phyloP scores from a whole-genome alignment of 2,329 filamentous ascomycete genomes.

The Aureobasidium sp. region DNA sequence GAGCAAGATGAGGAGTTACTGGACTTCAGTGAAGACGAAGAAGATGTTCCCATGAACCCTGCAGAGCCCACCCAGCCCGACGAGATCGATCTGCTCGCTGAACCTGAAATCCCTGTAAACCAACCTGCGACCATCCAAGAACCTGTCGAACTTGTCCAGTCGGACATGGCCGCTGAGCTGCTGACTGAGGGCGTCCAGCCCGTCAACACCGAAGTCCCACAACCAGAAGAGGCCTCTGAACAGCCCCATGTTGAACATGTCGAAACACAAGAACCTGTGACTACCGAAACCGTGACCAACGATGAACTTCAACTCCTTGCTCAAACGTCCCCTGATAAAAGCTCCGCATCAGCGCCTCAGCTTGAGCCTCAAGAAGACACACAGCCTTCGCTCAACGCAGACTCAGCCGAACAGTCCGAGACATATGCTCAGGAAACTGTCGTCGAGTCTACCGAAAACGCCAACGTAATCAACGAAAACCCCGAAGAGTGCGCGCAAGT shows the following conservation, averaged over 20 bases:
- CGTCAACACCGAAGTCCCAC: neutral
- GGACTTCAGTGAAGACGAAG: conserved; percentile 28
- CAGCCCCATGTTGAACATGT: neutral
- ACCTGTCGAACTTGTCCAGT: conserved; percentile 1
- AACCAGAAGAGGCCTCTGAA: neutral
- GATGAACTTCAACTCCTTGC: neutral
- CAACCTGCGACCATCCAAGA: neutral
- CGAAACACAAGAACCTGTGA: neutral
- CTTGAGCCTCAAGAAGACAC: neutral
- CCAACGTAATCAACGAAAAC: neutral
- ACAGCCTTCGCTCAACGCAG: neutral
- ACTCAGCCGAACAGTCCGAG: neutral
- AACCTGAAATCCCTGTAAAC: neutral
- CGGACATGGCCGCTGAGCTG: neutral
- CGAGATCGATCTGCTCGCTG: neutral
- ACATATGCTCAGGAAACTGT: neutral
- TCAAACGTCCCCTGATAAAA: neutral
- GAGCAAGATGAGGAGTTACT: conserved; percentile 28
- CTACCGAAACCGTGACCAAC: neutral
- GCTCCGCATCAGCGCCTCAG: neutral
- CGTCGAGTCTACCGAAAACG: neutral
- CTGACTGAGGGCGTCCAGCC: conserved; percentile 4
- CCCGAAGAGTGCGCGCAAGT: neutral
- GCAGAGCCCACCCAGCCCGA: neutral
- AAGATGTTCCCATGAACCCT: conserved; percentile 13